Conservation (phyloP, 164 flowering plant species). For the Protea cynaroides region DNA sequence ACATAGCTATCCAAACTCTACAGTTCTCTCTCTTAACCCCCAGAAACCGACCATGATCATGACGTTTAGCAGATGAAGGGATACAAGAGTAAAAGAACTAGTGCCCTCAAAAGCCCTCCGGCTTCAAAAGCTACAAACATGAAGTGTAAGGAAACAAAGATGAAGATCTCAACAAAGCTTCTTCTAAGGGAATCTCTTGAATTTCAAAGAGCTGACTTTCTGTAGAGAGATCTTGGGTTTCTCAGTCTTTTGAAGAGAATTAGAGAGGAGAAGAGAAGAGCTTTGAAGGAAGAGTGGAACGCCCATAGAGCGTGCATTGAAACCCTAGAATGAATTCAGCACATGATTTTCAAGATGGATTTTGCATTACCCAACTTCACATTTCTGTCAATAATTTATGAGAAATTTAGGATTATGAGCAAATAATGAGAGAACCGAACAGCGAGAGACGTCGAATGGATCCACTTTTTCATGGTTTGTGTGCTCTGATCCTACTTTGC, state of each 20-base stretch:
- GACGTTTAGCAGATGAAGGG: slow-evolving; percentile 30
- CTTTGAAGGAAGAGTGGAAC: slow-evolving; percentile 2
- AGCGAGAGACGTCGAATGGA: slow-evolving; percentile 28
- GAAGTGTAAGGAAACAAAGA: slow-evolving; percentile 21
- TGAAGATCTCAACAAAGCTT: slow-evolving; percentile 33
- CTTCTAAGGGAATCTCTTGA: slow-evolving; percentile 29
- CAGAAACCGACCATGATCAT: slow-evolving; percentile 40
- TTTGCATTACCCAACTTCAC: no score
- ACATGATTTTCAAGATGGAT: no score
- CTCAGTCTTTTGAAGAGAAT: slow-evolving; percentile 4
- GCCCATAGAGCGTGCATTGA: no score
- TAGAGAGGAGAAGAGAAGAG: slow-evolving; percentile 9
- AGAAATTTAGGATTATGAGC: no score
- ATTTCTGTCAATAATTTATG: no score
- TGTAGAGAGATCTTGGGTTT: slow-evolving; percentile 16
- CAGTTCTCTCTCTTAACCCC: slow-evolving; percentile 33
- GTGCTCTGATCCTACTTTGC: slow-evolving; percentile 36
- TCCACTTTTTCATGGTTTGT: slow-evolving; percentile 47
- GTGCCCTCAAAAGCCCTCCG: slow-evolving; percentile 37
- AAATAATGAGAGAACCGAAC: slow-evolving; percentile 16
- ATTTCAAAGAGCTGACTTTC: slow-evolving; percentile 15
- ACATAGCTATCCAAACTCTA: slow-evolving; percentile 30
- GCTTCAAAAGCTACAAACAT: slow-evolving; percentile 52
- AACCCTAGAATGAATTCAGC: no score
- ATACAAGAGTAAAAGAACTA: slow-evolving; percentile 28